Base-by-base conservation (phyloP, 129 eudicot genomes). In the Chrysanthemum seticuspe region DNA sequence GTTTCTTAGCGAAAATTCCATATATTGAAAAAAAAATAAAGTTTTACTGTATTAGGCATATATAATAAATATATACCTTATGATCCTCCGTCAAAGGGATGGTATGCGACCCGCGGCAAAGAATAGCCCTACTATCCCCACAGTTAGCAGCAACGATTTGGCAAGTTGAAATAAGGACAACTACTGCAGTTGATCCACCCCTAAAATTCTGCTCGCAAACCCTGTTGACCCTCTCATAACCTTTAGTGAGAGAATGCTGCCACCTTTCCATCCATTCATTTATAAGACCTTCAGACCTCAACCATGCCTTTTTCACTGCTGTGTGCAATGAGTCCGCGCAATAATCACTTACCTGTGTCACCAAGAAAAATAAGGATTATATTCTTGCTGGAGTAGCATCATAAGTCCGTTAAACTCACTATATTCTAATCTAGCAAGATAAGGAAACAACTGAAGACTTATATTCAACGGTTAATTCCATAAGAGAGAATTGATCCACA, bases 151-250 rank as follows among this genome's bases (percentile, higher is more conserved):
- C 72, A 71, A 71, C 51, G 34, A 71, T 78, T 52, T 54, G 77
- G 51, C 82, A 71, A 63, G 82, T 5, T 54, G 82, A 78, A 29
- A 78, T 12, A 56, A 78, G 78, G 44, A 78, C 63, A 18, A 78
- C 78, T 19, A 78, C 10, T 65, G 82, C 77, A 27, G 82, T 78
- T 29, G 82, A 72, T 78, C 78, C 81, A 69, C 67, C 73, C 27
- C 14, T 18, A 45, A 19, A 15, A 4, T 50, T 21, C 21, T 45
- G 18, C 54, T 23, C 67, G 1, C 78, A 78, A 44, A 55, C 78
- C 16, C 21, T 63, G 62, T 76, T 70, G 1, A 59, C 70, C 19
- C 1, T 76, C 8, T 76, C 81, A 76, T 76, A 76, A 61, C 56
- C 75, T 63, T 47, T 76, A 49, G 27, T 29, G 19, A 76, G 63